Percentiles rank a stretch among this genome's conserved stretches.
Conservation (phyloP, 2,329 filamentous ascomycete genomes). For the Phoma sp. region DNA sequence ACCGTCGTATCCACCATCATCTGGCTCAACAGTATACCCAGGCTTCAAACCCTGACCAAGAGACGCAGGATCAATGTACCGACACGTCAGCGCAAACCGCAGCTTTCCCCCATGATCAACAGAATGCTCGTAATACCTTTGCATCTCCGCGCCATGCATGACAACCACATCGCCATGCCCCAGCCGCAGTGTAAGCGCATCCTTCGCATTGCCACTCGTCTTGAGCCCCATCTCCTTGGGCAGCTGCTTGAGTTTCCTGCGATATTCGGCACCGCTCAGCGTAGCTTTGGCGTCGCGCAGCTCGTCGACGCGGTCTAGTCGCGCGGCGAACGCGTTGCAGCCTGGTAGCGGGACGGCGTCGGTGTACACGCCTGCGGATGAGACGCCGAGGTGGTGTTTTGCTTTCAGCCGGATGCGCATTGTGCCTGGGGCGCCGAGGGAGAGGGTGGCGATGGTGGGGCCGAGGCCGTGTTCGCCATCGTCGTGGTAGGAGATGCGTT, state of each 20-base stretch:
- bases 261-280: constrained; percentile 27
- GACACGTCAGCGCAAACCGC: constrained; percentile 65
- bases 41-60: constrained; percentile 48
- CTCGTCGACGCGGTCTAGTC: constrained; percentile 37
- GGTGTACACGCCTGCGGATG: constrained; percentile 44
- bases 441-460: constrained; percentile 66
- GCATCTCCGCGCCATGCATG: constrained; percentile 68
- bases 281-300: constrained; percentile 31
- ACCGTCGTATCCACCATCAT: constrained; percentile 49
- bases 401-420: constrained; percentile 68
- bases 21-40: constrained; percentile 46
- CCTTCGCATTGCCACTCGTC: constrained; percentile 38
- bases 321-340: constrained; percentile 43
- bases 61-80: constrained; percentile 58
- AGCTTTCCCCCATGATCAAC: constrained; percentile 61
- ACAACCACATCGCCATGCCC: constrained; percentile 70
- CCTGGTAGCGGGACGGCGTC: constrained; percentile 39
- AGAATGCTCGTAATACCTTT: constrained; percentile 66
- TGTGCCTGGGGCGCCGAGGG: constrained; percentile 63
- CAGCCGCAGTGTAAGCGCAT: constrained; percentile 57
- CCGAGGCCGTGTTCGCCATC: constrained; percentile 71
- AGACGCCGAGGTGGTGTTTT: constrained; percentile 54
- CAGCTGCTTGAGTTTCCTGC: constrained; percentile 39
- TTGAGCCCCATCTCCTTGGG: constrained; percentile 49
- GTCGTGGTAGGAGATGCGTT: constrained; percentile 69